Base-by-base conservation (phyloP, 192 early-diverging fungal genomes). In the Backusella liffmaniae region DNA sequence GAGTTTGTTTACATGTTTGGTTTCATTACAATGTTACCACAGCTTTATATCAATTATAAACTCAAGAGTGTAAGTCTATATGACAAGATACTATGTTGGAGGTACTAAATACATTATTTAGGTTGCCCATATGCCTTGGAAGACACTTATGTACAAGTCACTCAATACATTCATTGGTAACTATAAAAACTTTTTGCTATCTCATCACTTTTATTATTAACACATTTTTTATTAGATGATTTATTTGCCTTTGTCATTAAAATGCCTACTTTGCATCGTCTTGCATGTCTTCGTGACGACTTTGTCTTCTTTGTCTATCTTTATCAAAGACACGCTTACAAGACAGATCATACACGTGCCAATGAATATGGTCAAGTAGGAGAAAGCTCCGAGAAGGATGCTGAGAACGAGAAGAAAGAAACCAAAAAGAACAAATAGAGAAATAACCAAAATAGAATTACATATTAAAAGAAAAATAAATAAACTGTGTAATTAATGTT, bases 41-140 rank as follows among this genome's bases (percentile, higher is more conserved):
- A 96, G 77, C 77, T 97, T 65, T 95, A 95, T 77, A 94, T 97
- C 86, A 97, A 97, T 84, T 96, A 97, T 83, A 93, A 94, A 78
- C 85, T 91, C 67, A 89, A 90, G 82, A 88, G 87, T 76, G 88
- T 85, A 81, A 79, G 84, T 78, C 44, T 29, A 59, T 62, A 32
- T 7, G 23, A 32, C 53, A 18, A 49, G 5, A 36, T 15, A 41
- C 5, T 36, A 36, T 10, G n/a, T 41, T 18, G 46, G 15, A 35
- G 65, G 7, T 26, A 44, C 15, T 16, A 39, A 37, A 18, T 18
- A n/a, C n/a, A n/a, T 23, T 18, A 15, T 26, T 9, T 85, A 88
- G 68, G 92, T 97, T 1, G 95, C 95, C 1, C 94, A 97, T 77
- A 97, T 97, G 96, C 94, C 94, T 6, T 95, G 94, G 92, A 92